Evolutionary conservation across 1,139 yeast species (phyloP), one percentile per base, ranked within the genome.

Genomic region (Candida gigantensis): DNA sequence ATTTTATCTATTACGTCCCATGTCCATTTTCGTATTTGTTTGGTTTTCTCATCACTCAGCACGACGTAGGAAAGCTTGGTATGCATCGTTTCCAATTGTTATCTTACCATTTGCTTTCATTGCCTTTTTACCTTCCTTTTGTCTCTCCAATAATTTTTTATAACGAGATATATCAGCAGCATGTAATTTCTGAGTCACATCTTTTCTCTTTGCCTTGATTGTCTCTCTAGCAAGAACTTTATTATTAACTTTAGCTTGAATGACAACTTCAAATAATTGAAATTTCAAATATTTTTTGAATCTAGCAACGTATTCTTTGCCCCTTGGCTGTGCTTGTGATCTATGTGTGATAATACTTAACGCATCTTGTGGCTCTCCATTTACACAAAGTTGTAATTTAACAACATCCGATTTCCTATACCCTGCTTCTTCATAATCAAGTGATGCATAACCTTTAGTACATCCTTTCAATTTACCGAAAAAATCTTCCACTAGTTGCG

Each of bases 341-440:
- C 77, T 64, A 55, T 92, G 98, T 79, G 90, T 75, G 6, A 92
- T 89, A 39, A 87, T 92, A 0, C 97, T 88, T 37, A 92, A 70
- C 0, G 98, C 97, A 66, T 92, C 98, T 34, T 92, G 87, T 12
- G 95, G 80, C 33, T 71, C 80, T 2, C 97, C 96, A 57, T 92
- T 92, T 7, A 92, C 96, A 44, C 94, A 70, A 30, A 92, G 72
- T 55, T 90, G 97, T 66, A 92, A 67, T 54, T 92, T 92, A 28
- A 87, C 92, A 21, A 92, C 78, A 52, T 86, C 90, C 1, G 95
- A 79, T 25, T 78, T 74, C 45, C 68, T 72, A 60, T 89, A 92
- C 0, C 97, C 98, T 2, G 85, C 81, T 55, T 92, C 97, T 52
- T 92, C 97, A 53, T 92, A 92, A 60, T 92, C 98, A 39, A 92